Percentiles rank a stretch among this genome's conserved stretches.
Evolutionary conservation across 345 rosid genomes (phyloP).

Genomic region (Geranium rotundifolium): DNA sequence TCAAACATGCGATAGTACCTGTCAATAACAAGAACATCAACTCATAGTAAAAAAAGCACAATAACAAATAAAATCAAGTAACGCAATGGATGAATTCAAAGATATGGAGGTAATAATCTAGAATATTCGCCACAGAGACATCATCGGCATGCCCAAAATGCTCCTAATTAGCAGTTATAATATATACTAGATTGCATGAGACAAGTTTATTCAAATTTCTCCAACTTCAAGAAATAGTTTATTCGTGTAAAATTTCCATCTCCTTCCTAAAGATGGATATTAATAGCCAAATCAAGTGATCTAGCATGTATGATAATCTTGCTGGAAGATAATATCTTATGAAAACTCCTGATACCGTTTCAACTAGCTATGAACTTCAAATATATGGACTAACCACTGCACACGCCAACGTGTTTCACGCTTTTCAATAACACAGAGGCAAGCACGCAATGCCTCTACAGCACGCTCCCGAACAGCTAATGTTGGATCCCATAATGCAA

Average conservation of each 20-base stretch:
- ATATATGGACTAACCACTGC: slow-evolving; percentile 59
- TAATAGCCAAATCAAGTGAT: neutral
- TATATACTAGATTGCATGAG: too few relatives aligned
- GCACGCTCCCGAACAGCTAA: slow-evolving; percentile 83
- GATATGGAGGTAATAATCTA: too few relatives aligned
- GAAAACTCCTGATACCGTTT: neutral
- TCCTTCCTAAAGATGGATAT: too few relatives aligned
- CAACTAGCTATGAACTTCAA: neutral
- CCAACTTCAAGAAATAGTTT: too few relatives aligned
- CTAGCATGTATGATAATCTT: neutral
- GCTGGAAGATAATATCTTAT: neutral
- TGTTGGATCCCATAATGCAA: slow-evolving; percentile 90
- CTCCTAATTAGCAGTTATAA: too few relatives aligned
- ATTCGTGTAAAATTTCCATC: too few relatives aligned
- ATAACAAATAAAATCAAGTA: too few relatives aligned
- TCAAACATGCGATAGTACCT: slow-evolving; percentile 99
- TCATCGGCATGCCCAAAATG: too few relatives aligned
- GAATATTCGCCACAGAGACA: too few relatives aligned
- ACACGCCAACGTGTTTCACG: slow-evolving; percentile 99
- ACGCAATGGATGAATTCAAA: too few relatives aligned
- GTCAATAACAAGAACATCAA: neutral
- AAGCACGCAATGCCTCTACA: slow-evolving; percentile 98
- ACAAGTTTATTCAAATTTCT: too few relatives aligned
- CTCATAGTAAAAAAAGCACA: neutral
- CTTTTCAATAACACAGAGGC: slow-evolving; percentile 97